Evolutionary conservation across 352 stramenopile genomes (phyloP), one percentile per base, ranked within the genome.

Genomic region (Pythium pyrilobum): DNA sequence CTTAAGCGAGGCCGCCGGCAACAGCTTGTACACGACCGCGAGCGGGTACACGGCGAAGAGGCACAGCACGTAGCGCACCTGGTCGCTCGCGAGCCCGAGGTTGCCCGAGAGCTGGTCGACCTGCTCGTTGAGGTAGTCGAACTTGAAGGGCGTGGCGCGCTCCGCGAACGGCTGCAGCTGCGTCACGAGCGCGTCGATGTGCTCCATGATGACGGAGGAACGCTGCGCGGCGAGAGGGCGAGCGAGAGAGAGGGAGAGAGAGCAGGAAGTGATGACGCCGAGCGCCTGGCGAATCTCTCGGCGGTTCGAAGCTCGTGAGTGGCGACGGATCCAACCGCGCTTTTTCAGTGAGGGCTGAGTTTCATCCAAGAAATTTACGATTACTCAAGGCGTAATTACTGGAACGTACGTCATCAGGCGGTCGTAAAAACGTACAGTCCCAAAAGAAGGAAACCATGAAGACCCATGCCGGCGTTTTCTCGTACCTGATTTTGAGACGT

Each of bases 41-140:
- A 98, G 70, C 29, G 95, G 94, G 64, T 98, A 99, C 58, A 85
- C 94, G 20, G 85, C 64, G 41, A 98, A 87, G 44, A 99, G 73
- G 29, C 90, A 92, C 18, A 96, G 58, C 16, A 92, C 71, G 61
- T 92, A 97, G 62, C 75, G 68, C 21, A 92, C 59, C 49, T 92
- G 77, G 62, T 92, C 81, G 31, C 66, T 55, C 0, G 80, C 64
- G 29, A 87, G 59, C 21, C 64, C 74, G 9, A 82, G 28, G 7
- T 59, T 20, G 8, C 56, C 27, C 11, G 70, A 72, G 10, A 83
- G 56, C 21, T 41, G 25, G 5, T 58, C 51, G 18, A 90, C 63
- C 37, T 85, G 71, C 23, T 57, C 59, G 49, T 90, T 80, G 27
- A 81, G 31, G 31, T 63, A 45, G 29, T 60, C 44, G 50, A 90